Percentiles rank a stretch among this genome's conserved stretches.
phyloP scores from a whole-genome alignment of 495 filamentous ascomycete genomes.

The Trichoderma orchidacearum region DNA sequence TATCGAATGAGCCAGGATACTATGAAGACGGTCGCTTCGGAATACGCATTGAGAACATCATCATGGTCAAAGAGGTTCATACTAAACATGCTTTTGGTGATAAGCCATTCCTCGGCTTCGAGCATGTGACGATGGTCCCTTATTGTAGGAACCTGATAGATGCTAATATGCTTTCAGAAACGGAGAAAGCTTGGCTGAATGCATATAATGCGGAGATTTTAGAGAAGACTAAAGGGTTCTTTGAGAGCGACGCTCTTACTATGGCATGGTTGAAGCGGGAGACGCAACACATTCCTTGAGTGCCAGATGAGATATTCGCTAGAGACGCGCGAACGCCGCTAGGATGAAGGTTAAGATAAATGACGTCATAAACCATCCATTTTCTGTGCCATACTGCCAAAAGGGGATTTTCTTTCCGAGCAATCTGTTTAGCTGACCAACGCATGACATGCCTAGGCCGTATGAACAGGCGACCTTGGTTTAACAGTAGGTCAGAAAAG shows the following conservation, averaged over 20 bases:
- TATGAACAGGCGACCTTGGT: neutral
- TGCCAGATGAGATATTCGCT: too few species aligned
- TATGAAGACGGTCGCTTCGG: slow-evolving; percentile 97
- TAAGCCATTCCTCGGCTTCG: slow-evolving; percentile 86
- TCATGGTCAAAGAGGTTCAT: slow-evolving; percentile 77
- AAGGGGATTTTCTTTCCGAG: neutral
- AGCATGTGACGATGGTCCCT: slow-evolving; percentile 94
- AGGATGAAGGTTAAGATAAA: slow-evolving; percentile 3
- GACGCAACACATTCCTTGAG: slow-evolving; percentile 43
- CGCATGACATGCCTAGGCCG: neutral
- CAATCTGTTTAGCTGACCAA: neutral
- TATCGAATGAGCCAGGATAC: slow-evolving; percentile 92
- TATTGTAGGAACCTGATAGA: slow-evolving; percentile 87
- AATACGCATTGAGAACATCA: slow-evolving; percentile 94
- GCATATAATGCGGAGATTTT: slow-evolving; percentile 70
- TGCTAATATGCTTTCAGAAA: slow-evolving; percentile 50
- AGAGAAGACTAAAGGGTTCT: slow-evolving; percentile 72
- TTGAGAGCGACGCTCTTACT: slow-evolving; percentile 55
- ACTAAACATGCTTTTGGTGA: slow-evolving; percentile 83
- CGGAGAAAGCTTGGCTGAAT: slow-evolving; percentile 79
- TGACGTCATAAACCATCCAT: neutral
- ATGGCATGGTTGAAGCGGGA: slow-evolving; percentile 77
- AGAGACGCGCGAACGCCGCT: slow-evolving; percentile 3
- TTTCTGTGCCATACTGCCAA: neutral
- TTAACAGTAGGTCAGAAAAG: neutral